These are phyloP conservation scores for Chytridium lagenaria DNA, from an alignment of 371 early-diverging fungal genomes.

Conservation along the genomic window DNA sequence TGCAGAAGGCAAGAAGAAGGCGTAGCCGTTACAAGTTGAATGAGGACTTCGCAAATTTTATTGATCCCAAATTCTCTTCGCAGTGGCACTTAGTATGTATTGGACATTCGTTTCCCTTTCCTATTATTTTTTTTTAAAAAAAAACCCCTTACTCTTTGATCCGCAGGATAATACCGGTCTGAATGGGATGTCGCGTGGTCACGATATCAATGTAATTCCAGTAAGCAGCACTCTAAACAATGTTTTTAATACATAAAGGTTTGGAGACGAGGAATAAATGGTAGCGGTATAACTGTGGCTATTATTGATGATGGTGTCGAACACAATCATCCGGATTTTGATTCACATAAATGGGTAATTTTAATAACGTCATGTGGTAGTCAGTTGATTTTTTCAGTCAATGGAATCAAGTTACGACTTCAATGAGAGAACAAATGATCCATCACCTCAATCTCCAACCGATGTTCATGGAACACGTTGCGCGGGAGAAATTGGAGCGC, in stretches of 20 bases:
- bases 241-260: conserved; percentile 37
- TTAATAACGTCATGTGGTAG: background rate
- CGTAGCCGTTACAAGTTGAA: background rate
- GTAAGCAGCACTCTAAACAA: conserved; percentile 6
- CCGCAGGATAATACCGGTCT: conserved; percentile 28
- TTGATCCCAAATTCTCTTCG: conserved; percentile 27
- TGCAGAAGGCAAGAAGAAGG: background rate
- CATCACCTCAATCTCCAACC: conserved; percentile 59
- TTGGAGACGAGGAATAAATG: conserved; percentile 52
- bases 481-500: conserved; percentile 92
- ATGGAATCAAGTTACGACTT: conserved; percentile 65
- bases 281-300: conserved; percentile 47
- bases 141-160: too few relatives aligned
- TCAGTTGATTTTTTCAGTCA: conserved; percentile 17
- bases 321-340: conserved; percentile 48
- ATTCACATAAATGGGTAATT: conserved; percentile 31
- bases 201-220: conserved; percentile 40
- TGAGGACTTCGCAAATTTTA: background rate
- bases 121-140: too few relatives aligned
- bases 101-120: too few relatives aligned
- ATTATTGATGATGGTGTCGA: conserved; percentile 57
- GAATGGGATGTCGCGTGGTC: conserved; percentile 21
- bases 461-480: conserved; percentile 95
- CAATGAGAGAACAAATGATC: conserved; percentile 74
- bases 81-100: conserved; percentile 35